Base-by-base conservation (phyloP, 257 asterid species). In the Salvia splendens region DNA sequence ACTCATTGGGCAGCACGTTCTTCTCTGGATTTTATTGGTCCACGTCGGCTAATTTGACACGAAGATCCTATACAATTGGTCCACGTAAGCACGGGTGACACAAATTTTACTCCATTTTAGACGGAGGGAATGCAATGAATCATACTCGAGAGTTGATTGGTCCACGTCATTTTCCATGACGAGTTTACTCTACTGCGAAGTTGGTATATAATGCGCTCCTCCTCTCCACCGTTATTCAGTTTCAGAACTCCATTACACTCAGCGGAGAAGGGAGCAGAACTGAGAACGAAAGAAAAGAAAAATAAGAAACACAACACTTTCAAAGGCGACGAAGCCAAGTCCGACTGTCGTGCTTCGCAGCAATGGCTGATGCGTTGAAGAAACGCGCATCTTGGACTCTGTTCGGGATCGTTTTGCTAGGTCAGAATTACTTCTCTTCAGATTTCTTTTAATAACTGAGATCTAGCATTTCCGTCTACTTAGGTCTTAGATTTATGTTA, bases 331-430 rank as follows among this genome's bases (percentile, higher is more conserved):
- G 30, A 24, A 24, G 30, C 30, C 30, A 24, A 24, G 30, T 24
- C 30, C 30, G 64, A 53, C 62, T 64, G 14, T 55, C 71, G 74
- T 75, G 70, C 75, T 64, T 66, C 24, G 68, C 65, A 49, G 77
- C 72, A 43, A 86, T 89, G 96, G 92, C 89, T 58, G 76, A 72
- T 75, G 82, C 87, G 79, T 78, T 80, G 84, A 62, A 12, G 59
- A 73, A 78, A 15, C 85, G 83, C 78, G 72, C 82, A 14, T 83
- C 89, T 48, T 73, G 77, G 42, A 47, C 75, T 64, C 81, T 83
- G 7, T 58, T 83, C 50, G 85, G 70, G 49, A 54, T 86, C 73
- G 73, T 88, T 4, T 52, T 88, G 6, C 59, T 81, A 64, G 94
- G 96, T 88, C 40, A 82, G 91, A 64, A 9, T 56, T 66, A 33